Evolutionary conservation across 306 rosid species (phyloP), one percentile per base, ranked within the genome.

Genomic region (Ochetophila trinervis): DNA sequence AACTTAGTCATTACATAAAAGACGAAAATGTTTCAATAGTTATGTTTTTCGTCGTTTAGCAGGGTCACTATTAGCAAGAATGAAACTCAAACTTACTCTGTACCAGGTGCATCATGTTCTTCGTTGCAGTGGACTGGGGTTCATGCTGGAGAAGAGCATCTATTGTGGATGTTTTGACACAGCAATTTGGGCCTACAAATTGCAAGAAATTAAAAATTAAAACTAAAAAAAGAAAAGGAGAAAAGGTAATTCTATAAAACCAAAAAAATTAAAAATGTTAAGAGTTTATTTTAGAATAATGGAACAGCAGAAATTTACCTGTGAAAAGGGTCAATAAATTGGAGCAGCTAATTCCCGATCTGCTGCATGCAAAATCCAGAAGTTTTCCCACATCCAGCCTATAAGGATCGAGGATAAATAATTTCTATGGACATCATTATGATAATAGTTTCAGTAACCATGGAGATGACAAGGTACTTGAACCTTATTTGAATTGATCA

Each of bases 81-180:
- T 27, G 32, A 27, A 19, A 50, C 3, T 5, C 19, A 50, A 23
- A 78, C 84, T 71, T 74, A 88, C 95, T 83, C 68, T 88, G 90
- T 76, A 87, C 77, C 18, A 88, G 65, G 74, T 88, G 96, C 34
- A 86, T 68, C 70, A 82, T 27, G 76, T 86, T 88, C 79, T 84
- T 86, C 30, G 92, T 88, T 35, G 96, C 78, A 5, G 88, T 84
- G 50, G 88, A 56, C 65, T 88, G 91, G 20, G 86, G 87, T 52
- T 78, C 83, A 10, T 81, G 86, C 13, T 69, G 76, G 65, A 79
- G 49, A 63, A 78, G 82, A 5, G 51, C 56, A 23, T 62, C 60
- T 32, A 80, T 65, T 23, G 67, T 65, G 6, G 92, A 76, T 48
- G 79, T 75, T 52, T 16, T 72, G 16, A 89, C 22, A 57, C 96